Conservation (phyloP, 352 stramenopile species). For the Phytophthora aleatoria region DNA sequence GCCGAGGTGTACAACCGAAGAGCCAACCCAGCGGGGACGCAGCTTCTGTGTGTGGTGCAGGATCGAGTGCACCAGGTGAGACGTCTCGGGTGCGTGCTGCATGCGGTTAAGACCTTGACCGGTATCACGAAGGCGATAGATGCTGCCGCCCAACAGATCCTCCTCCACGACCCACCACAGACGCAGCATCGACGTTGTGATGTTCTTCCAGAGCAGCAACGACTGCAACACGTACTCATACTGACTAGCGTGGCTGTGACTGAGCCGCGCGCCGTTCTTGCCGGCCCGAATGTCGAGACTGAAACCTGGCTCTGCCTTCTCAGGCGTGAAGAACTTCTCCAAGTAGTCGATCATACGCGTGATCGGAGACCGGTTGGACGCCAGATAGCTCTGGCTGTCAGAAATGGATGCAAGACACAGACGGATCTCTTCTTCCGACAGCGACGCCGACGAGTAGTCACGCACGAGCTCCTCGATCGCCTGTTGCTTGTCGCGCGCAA, state of each 20-base stretch:
- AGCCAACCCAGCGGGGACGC: slow-evolving; percentile 78
- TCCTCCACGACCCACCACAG: slow-evolving; percentile 73
- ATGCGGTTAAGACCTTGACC: slow-evolving; percentile 73
- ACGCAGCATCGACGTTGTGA: slow-evolving; percentile 62
- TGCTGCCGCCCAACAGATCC: slow-evolving; percentile 54
- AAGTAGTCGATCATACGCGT: slow-evolving; percentile 69
- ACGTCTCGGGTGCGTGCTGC: slow-evolving; percentile 65
- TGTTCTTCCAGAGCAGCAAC: slow-evolving; percentile 65
- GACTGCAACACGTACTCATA: slow-evolving; percentile 76
- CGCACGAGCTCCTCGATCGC: slow-evolving; percentile 45
- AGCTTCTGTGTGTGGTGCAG: slow-evolving; percentile 53
- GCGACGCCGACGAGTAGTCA: slow-evolving; percentile 50
- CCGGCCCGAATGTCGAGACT: slow-evolving; percentile 65
- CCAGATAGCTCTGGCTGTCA: slow-evolving; percentile 68
- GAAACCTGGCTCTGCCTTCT: slow-evolving; percentile 46
- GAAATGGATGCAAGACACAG: slow-evolving; percentile 53
- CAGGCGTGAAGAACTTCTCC: slow-evolving; percentile 57
- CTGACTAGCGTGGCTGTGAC: slow-evolving; percentile 60
- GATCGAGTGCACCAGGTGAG: slow-evolving; percentile 55
- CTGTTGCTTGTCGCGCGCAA: slow-evolving; percentile 35
- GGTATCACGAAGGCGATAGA: slow-evolving; percentile 68
- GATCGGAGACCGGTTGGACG: slow-evolving; percentile 62
- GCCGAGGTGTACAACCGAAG: slow-evolving; percentile 92
- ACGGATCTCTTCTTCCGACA: slow-evolving; percentile 61
- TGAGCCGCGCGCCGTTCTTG: slow-evolving; percentile 63